Evolutionary conservation across 192 early-diverging fungal genomes (phyloP).

Genomic region (Coemansia sp.): DNA sequence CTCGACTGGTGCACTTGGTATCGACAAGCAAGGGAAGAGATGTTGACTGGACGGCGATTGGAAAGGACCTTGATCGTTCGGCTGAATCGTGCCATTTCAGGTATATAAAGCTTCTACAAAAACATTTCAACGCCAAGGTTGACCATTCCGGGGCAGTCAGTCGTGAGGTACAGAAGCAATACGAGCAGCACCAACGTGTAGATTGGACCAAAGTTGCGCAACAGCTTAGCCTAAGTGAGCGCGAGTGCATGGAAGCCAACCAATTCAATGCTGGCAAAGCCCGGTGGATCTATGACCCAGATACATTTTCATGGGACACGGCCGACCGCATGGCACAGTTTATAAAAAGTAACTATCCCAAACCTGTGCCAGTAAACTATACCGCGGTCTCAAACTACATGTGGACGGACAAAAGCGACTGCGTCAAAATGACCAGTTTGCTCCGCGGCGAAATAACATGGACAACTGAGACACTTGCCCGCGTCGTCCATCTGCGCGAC

Average conservation of each 20-base stretch:
- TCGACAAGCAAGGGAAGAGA: not conserved
- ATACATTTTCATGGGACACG: constrained; percentile 11
- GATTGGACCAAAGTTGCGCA: constrained; percentile 6
- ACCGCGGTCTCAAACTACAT: constrained; percentile 24
- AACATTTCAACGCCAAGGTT: not conserved
- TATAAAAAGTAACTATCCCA: constrained; percentile 13
- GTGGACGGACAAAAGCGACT: constrained; percentile 19
- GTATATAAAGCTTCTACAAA: not conserved
- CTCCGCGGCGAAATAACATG: constrained; percentile 10
- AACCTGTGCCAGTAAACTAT: constrained; percentile 9
- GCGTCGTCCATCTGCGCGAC: not conserved
- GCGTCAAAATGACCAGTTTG: constrained; percentile 7
- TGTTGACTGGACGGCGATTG: not conserved
- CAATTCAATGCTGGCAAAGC: not conserved
- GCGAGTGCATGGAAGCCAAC: constrained; percentile 14
- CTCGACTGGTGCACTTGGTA: not conserved
- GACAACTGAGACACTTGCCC: not conserved
- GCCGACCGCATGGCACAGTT: constrained; percentile 15
- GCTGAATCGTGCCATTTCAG: not conserved
- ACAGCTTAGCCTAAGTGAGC: not conserved
- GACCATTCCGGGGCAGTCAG: not conserved
- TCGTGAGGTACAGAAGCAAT: not conserved
- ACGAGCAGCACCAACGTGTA: not conserved
- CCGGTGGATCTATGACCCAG: constrained; percentile 13
- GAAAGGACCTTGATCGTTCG: constrained; percentile 4